Evolutionary conservation across 2,329 filamentous ascomycete genomes (phyloP), one percentile per base, ranked within the genome.

Genomic region (Alternaria hordeiaustralica): DNA sequence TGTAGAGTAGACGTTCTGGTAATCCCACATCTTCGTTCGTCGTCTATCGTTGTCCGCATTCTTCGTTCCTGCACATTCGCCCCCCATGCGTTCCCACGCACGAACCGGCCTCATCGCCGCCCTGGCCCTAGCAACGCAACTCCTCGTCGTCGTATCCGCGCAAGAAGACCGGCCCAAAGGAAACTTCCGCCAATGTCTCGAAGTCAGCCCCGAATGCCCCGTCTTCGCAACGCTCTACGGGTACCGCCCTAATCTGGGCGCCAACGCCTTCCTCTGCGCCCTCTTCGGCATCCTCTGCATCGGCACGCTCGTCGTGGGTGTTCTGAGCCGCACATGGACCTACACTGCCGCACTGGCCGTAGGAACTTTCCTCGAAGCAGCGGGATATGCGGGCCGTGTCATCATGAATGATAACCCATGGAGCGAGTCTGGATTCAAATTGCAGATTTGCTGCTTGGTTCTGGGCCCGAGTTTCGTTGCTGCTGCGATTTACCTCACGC

Each of bases 401-500:
- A 75, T 83, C 43, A 79, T 83, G 78, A 69, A 80, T 60, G 58
- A 63, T 36, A 83, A 84, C 50, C 81, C 82, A 0, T 84, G 79
- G 79, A 76, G 76, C 13, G 73, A 82, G 55, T 71, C 75, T 45
- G 79, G 79, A 5, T 81, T 82, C 64, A 79, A 81, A 56, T 77
- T 83, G 6, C 81, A 83, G 54, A 81, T 84, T 12, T 78, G 81
- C 65, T 80, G 76, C 36, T 73, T 85, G 0, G 77, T 84, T 13
- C 70, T 85, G 6, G 79, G 76, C 0, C 83, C 83, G 0, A 81
- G 81, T 0, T 80, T 85, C 50, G 72, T 83, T 5, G 82, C 83
- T 2, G 83, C 83, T 6, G 81, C 80, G 25, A 82, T 84, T 47
- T 85, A 84, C 46, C 72, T 85, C 20, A 84, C 82, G 0, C 75